Evolutionary conservation across 495 filamentous ascomycete genomes (phyloP).

Genomic region (Hamigera avellanea): DNA sequence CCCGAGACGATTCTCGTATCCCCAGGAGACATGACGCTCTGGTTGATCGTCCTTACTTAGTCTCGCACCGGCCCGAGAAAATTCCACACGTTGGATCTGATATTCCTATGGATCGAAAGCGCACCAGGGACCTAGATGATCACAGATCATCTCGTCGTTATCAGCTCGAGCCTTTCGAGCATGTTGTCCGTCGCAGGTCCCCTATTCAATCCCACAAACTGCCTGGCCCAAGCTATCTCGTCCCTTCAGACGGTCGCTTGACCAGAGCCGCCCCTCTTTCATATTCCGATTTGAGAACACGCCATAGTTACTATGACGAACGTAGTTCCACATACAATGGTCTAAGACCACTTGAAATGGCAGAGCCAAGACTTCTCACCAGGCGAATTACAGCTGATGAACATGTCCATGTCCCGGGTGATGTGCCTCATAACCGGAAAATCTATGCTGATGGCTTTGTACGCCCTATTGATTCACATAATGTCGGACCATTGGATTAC

Average conservation of each 20-base stretch:
- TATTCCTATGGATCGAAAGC: slow-evolving; percentile 8
- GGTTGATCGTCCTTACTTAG: slow-evolving; percentile 7
- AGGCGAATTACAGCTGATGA: slow-evolving; percentile 7
- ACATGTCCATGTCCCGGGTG: slow-evolving; percentile 7
- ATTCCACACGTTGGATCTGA: not conserved
- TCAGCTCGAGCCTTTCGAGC: slow-evolving; percentile 4
- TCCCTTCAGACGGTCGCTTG: slow-evolving; percentile 8
- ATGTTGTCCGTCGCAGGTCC: slow-evolving; percentile 2
- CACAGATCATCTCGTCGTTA: slow-evolving; percentile 4
- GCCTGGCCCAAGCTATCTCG: slow-evolving; percentile 7
- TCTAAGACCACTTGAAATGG: too few relatives aligned
- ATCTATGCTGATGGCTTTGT: slow-evolving; percentile 30
- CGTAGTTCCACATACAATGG: slow-evolving; percentile 5
- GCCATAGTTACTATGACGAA: slow-evolving; percentile 10
- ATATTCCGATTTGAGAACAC: slow-evolving; percentile 3
- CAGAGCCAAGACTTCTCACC: too few relatives aligned
- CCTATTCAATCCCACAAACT: slow-evolving; percentile 2
- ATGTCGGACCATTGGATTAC: slow-evolving; percentile 15
- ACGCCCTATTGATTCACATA: slow-evolving; percentile 22
- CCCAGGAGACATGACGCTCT: slow-evolving; percentile 13
- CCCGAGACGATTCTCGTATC: slow-evolving; percentile 10
- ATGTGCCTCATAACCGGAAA: slow-evolving; percentile 10
- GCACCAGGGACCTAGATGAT: slow-evolving; percentile 6
- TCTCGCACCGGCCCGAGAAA: slow-evolving; percentile 10
- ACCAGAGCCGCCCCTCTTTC: slow-evolving; percentile 5